Conservation (phyloP, 495 filamentous ascomycete species). For the Lineolata rhizophorae region DNA sequence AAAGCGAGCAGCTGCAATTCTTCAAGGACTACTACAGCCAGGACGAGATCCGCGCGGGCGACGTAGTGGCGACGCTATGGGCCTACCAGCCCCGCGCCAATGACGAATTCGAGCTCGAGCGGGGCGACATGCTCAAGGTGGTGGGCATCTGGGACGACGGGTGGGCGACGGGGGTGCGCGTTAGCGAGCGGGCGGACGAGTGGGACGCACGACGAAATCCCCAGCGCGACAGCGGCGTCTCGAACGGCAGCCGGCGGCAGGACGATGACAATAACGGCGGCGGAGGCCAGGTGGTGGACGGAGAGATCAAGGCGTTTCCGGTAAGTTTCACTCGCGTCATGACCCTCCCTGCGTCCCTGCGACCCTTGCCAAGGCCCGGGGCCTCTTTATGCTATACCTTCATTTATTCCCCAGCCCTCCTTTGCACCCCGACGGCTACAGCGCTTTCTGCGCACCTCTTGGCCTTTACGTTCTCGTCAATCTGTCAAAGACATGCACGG, state of each 20-base stretch:
- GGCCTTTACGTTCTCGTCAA: too few species aligned
- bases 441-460: too few species aligned
- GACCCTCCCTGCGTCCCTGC: too few species aligned
- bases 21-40: slow-evolving; percentile 99
- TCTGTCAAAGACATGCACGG: too few species aligned
- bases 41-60: slow-evolving; percentile 82
- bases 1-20: slow-evolving; percentile 81
- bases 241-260: slow-evolving; percentile 47
- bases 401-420: too few species aligned
- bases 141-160: slow-evolving; percentile 99
- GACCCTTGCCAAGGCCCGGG: too few species aligned
- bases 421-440: too few species aligned
- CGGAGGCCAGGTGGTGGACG: slow-evolving; percentile 21
- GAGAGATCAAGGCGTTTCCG: slow-evolving; percentile 95
- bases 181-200: slow-evolving; percentile 70
- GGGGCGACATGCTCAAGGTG: slow-evolving; percentile 96
- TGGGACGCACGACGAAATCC: slow-evolving; percentile 54
- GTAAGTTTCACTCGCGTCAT: too few species aligned
- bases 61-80: slow-evolving; percentile 84
- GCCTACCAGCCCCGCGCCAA: slow-evolving; percentile 84
- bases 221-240: slow-evolving; percentile 85
- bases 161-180: slow-evolving; percentile 83
- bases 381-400: too few species aligned
- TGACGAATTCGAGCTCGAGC: slow-evolving; percentile 84
- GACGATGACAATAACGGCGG: slow-evolving; percentile 38